Evolutionary conservation across 1,284 basidiomycete species (phyloP), one percentile per base, ranked within the genome.

Genomic region (Xanthoconium separans): DNA sequence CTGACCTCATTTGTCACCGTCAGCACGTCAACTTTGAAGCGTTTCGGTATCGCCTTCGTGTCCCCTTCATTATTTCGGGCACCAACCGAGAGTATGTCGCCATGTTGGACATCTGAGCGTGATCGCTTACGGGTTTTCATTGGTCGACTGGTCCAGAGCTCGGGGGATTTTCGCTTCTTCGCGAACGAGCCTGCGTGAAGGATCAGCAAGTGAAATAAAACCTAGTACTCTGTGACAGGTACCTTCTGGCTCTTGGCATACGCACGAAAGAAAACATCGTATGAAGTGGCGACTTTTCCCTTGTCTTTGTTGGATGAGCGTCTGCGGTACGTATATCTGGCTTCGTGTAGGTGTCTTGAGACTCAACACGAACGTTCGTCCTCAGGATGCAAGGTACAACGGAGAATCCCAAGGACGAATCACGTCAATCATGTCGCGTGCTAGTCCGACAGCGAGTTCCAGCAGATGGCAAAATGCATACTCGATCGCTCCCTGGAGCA

Each of bases 321-420:
- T 24, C 47, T 51, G 44, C 44, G 37, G 29, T 47, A 52, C 40
- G 44, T 42, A 16, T 52, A 39, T 30, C 27, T 51, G 44, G 49
- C 53, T 40, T 45, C 44, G 9, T 52, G 53, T 30, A 47, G 31
- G 31, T 54, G 46, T 11, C 39, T n/a, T 6, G 47, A 24, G 12
- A 57, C 39, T 53, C 44, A 55, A 39, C 55, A 57, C 15, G 55
- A 49, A 24, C 55, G 50, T 39, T 56, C 53, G 27, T 55, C 53
- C 22, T 47, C 42, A 3, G 40, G 40, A 44, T 55, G 54, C 13
- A 47, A 7, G n/a, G 33, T 33, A 10, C 55, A 57, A 16, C 12
- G 16, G 8, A 53, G 40, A 22, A 57, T 47, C 34, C 55, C 55
- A 31, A 57, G 41, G 37, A 57, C 56, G 24, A 57, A 57, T 42